A percentile compares a stretch with the other conserved stretches of the same genome.
Evolutionary conservation across 1,284 basidiomycete species (phyloP).

Genomic region (Ceratobasidium papillatum): DNA sequence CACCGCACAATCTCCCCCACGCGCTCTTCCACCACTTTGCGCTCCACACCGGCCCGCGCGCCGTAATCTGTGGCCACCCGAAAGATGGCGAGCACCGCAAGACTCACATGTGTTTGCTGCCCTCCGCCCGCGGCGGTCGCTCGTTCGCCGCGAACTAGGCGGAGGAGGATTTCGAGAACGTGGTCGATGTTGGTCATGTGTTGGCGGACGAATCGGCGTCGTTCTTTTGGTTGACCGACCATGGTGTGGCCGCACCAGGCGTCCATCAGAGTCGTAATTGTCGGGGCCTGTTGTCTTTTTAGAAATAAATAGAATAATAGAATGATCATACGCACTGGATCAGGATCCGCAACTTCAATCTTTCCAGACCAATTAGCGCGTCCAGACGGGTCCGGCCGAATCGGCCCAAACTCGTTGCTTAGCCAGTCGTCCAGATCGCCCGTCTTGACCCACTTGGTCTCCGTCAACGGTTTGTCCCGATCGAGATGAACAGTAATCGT

Average conservation of each 20-base stretch:
- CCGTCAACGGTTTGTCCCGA: conserved; percentile 84
- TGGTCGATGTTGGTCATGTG: conserved; percentile 87
- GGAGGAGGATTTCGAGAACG: conserved; percentile 87
- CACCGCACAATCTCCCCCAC: conserved; percentile 89
- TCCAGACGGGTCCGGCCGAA: conserved; percentile 50
- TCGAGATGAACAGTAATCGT: conserved; percentile 78
- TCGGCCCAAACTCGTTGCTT: conserved; percentile 83
- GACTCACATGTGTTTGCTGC: conserved; percentile 91
- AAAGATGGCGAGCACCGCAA: conserved; percentile 91
- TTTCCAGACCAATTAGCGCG: conserved; percentile 86
- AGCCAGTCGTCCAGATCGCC: conserved; percentile 95
- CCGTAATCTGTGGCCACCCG: conserved; percentile 85
- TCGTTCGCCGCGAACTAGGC: conserved; percentile 87
- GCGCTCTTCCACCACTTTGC: conserved; percentile 75
- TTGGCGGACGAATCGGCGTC: conserved; percentile 86
- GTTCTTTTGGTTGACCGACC: conserved; percentile 75
- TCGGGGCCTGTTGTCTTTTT: conserved; percentile 73
- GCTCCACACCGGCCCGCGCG: conserved; percentile 69
- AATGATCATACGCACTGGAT: conserved; percentile 72
- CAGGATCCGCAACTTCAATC: conserved; percentile 90
- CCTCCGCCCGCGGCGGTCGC: conserved; percentile 61
- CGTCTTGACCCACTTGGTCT: conserved; percentile 95
- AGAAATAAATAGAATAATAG: conserved; percentile 27
- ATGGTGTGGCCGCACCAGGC: conserved; percentile 85
- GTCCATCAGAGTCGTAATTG: conserved; percentile 87